Evolutionary conservation across 208 protist species (phyloP), one percentile per base, ranked within the genome.

Genomic region (Trypanosomatidae sp.): DNA sequence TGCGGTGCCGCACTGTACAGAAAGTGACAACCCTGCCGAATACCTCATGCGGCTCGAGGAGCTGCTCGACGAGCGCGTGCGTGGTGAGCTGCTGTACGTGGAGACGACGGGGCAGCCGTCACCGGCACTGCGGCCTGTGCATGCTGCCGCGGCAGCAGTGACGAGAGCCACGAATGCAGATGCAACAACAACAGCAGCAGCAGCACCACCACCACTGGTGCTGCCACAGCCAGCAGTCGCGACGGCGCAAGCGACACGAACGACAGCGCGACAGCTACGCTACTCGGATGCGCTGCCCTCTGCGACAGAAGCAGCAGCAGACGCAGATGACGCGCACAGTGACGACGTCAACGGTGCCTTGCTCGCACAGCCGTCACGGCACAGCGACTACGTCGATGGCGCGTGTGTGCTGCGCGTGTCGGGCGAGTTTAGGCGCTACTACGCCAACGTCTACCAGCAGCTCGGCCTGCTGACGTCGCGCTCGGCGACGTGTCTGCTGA

Each of bases 41-140:
- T 87, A 85, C 49, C 52, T 94, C 11, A 85, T 94, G 75, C 85
- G 82, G 50, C 40, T 94, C 6, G 81, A 92, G 42, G 79, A 88
- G 48, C 48, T 73, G 43, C 46, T 92, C 10, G 78, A 87, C 40
- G 73, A 87, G 50, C 40, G 37, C 21, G 61, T 70, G n/a, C 84
- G 84, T 3, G 50, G 52, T 39, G 63, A 85, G 32, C 48, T 92
- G 19, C 71, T 71, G 59, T 43, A 47, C 4, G 8, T 15, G n/a
- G n/a, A n/a, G n/a, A n/a, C n/a, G n/a, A n/a, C n/a, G n/a, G n/a
- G n/a, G n/a, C n/a, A n/a, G n/a, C n/a, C n/a, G n/a, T n/a, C n/a
- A n/a, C n/a, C n/a, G n/a, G n/a, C n/a, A n/a, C n/a, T n/a, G n/a
- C n/a, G n/a, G n/a, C n/a, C n/a, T n/a, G n/a, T n/a, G n/a, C n/a